These are phyloP conservation scores for Keithomyces neogunnii DNA, from an alignment of 2,329 filamentous ascomycete species.

Conservation along the genomic window DNA sequence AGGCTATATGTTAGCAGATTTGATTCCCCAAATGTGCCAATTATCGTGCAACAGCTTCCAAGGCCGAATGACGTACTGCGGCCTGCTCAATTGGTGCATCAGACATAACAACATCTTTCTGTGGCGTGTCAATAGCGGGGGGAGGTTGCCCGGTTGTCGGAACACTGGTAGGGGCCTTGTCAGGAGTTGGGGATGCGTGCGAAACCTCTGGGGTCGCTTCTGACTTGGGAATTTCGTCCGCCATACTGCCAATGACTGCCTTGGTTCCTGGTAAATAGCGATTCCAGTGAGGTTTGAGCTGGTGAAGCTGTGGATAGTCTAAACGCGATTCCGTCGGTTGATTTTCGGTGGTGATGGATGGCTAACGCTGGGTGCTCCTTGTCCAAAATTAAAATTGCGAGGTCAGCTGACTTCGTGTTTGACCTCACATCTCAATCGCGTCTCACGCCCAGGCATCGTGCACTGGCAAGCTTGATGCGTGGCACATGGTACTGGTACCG, in stretches of 20 bases:
- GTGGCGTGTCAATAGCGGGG: slow-evolving; percentile 13
- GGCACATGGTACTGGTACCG: slow-evolving; percentile 8
- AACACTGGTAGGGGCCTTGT: slow-evolving; percentile 13
- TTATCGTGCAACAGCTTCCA: neutral
- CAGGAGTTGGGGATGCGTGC: slow-evolving; percentile 12
- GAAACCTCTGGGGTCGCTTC: slow-evolving; percentile 13
- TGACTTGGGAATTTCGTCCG: slow-evolving; percentile 17
- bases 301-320: neutral
- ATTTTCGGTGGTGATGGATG: slow-evolving; percentile 3
- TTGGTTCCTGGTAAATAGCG: neutral
- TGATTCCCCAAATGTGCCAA: neutral
- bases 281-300: neutral
- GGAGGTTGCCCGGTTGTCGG: slow-evolving; percentile 7
- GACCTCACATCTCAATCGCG: slow-evolving; percentile 3
- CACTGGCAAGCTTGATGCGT: neutral
- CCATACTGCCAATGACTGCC: slow-evolving; percentile 15
- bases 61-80: slow-evolving; percentile 22
- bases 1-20: neutral
- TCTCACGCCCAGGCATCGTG: slow-evolving; percentile 1
- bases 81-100: slow-evolving; percentile 33
- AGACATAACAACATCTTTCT: slow-evolving; percentile 34
- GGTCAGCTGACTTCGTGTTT: slow-evolving; percentile 33
- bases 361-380: neutral
- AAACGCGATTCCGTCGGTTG: slow-evolving; percentile 2
- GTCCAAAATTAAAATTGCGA: neutral